Conservation (phyloP, 805 yeast species). For the Lipomyces kockii region DNA sequence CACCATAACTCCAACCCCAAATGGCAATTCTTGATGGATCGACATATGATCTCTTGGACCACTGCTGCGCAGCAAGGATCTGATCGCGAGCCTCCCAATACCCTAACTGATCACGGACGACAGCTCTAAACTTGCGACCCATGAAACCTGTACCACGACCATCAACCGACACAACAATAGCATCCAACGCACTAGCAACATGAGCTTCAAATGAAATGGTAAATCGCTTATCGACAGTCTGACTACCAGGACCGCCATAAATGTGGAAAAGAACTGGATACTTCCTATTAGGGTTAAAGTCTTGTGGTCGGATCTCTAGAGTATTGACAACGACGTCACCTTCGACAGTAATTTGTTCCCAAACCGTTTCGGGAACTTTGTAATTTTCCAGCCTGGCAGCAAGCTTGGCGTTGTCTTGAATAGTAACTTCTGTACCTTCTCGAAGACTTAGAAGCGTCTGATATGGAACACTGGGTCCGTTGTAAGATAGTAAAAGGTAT, state of each 20-base stretch:
- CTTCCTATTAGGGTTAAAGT: constrained; percentile 62
- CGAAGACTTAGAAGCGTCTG: constrained; percentile 71
- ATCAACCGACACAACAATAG: constrained; percentile 91
- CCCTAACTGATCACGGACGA: constrained; percentile 83
- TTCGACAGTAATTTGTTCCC: constrained; percentile 50
- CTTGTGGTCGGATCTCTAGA: constrained; percentile 76
- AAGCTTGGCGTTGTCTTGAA: constrained; percentile 44
- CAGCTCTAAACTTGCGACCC: constrained; percentile 75
- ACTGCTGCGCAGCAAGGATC: constrained; percentile 77
- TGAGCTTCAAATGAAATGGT: constrained; percentile 71
- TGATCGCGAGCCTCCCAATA: constrained; percentile 84
- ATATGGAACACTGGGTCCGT: constrained; percentile 80
- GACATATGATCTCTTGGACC: constrained; percentile 67
- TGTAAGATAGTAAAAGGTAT: constrained; percentile 68
- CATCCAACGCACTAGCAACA: constrained; percentile 74
- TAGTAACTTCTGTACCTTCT: constrained; percentile 40
- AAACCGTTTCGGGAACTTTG: constrained; percentile 61
- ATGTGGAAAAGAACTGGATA: constrained; percentile 89
- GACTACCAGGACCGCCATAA: constrained; percentile 97
- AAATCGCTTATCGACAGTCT: constrained; percentile 69
- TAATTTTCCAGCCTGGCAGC: constrained; percentile 45
- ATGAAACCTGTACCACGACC: constrained; percentile 96
- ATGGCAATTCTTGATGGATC: constrained; percentile 73
- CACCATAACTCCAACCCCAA: constrained; percentile 99
- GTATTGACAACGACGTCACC: constrained; percentile 62